phyloP scores from a whole-genome alignment of 257 asterid genomes.

The Petunia axillaris region DNA sequence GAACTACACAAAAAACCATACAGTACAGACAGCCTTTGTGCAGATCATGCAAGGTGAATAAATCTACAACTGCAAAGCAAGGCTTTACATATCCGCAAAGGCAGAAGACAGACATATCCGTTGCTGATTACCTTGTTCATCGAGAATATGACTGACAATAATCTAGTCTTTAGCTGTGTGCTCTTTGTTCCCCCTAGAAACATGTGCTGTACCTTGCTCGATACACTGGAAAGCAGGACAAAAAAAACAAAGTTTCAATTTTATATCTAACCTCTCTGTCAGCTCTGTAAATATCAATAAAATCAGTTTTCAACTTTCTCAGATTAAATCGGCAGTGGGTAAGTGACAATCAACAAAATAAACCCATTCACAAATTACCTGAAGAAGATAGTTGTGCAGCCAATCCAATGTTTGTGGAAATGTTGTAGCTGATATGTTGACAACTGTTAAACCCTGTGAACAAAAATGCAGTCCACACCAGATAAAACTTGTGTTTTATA shows the following conservation, averaged over 20 bases:
- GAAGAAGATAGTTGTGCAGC: constrained; percentile 95
- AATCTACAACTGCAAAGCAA: background rate
- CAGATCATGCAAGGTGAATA: background rate
- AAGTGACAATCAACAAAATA: constrained; percentile 10
- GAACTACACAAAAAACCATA: background rate
- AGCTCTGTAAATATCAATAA: background rate
- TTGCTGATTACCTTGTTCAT: constrained; percentile 6
- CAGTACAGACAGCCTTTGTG: background rate
- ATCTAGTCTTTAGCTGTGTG: constrained; percentile 29
- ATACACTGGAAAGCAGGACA: constrained; percentile 54
- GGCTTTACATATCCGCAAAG: background rate
- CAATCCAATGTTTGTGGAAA: constrained; percentile 97
- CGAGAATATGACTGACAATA: background rate
- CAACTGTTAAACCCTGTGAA: constrained; percentile 80
- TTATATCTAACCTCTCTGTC: constrained; percentile 12
- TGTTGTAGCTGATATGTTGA: constrained; percentile 88
- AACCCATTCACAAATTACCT: constrained; percentile 52
- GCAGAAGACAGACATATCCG: background rate
- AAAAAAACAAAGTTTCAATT: constrained; percentile 5
- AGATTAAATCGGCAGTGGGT: constrained; percentile 21
- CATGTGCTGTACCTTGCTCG: constrained; percentile 70
- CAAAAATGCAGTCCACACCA: constrained; percentile 24
- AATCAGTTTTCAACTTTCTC: constrained; percentile 24
- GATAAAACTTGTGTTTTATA: background rate
- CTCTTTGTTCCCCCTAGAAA: constrained; percentile 37